Evolutionary conservation across 768 basidiomycete species (phyloP), one percentile per base, ranked within the genome.

Genomic region (Panellus pusillus): DNA sequence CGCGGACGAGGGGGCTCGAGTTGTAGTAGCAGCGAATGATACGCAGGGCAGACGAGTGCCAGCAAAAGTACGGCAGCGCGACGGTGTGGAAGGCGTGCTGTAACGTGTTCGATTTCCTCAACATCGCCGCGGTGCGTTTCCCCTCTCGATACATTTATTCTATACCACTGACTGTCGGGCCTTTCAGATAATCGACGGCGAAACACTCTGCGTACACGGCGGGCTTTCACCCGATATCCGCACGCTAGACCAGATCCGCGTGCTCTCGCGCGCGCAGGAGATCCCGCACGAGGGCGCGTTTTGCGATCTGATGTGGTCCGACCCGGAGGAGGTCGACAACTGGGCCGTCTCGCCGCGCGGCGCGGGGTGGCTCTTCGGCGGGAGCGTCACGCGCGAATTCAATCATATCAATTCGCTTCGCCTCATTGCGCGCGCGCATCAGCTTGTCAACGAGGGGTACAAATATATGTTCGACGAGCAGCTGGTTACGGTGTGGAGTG

Each of bases 221-320:
- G 96, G 96, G 3, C 80, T 98, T 1, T 97, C 93, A 8, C 96
- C 96, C 0, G 95, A 98, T 66, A 94, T 98, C 51, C 82, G 93
- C 40, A 96, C 96, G 2, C 74, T 98, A 6, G 96, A 98, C 68
- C 94, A 97, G 67, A 91, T 98, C 58, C 81, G 96, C 6, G 91
- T 95, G 6, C 76, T 98, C 39, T 91, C 93, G 3, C 79, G 96
- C 50, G 91, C 93, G n/a, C 94, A 98, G 65, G 96, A 98, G 69
- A 96, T 98, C 42, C 96, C 95, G 2, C 96, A 98, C 68, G 96
- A 98, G 68, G 96, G 96, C n/a, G 89, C 95, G 8, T 98, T 98
- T 75, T 98, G 96, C 62, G 93, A 98, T 66, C 81, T 98, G 12
- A 97, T 98, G 93, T 98, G 96, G 96, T 93, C 91, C 32, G 95